Conservation (phyloP, 345 rosid species). For the Rhizophora mangle region DNA sequence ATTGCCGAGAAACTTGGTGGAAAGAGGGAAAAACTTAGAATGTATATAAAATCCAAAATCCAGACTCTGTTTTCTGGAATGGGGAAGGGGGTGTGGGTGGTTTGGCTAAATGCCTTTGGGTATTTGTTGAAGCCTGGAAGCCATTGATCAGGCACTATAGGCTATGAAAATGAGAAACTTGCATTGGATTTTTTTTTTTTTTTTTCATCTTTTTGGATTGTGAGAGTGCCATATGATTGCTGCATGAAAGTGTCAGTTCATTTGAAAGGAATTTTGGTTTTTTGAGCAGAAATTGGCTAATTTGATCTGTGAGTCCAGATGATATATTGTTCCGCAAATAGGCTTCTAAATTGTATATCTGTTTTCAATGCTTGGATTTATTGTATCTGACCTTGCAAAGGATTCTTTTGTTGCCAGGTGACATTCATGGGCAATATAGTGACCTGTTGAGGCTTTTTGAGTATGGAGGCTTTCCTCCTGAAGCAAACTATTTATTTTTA, state of each 20-base stretch:
- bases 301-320: background rate
- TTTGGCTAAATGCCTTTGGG: background rate
- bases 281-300: background rate
- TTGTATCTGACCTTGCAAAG: constrained; percentile 6
- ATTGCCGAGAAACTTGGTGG: background rate
- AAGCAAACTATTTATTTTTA: constrained; percentile 75
- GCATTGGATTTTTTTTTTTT: background rate
- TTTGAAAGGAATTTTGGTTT: background rate
- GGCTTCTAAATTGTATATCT: background rate
- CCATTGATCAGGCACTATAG: background rate
- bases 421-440: constrained; percentile 90
- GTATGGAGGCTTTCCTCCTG: constrained; percentile 93
- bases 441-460: constrained; percentile 89
- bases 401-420: constrained; percentile 47
- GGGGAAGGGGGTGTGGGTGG: background rate
- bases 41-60: background rate
- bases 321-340: background rate
- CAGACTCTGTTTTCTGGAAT: no score
- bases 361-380: background rate
- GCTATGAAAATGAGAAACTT: background rate
- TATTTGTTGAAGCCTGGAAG: background rate
- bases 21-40: background rate
- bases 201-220: background rate
- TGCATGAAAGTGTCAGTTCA: background rate
- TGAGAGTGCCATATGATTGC: background rate